These are phyloP conservation scores for Tagetes erecta DNA, from an alignment of 129 eudicot genomes.

Conservation along the genomic window DNA sequence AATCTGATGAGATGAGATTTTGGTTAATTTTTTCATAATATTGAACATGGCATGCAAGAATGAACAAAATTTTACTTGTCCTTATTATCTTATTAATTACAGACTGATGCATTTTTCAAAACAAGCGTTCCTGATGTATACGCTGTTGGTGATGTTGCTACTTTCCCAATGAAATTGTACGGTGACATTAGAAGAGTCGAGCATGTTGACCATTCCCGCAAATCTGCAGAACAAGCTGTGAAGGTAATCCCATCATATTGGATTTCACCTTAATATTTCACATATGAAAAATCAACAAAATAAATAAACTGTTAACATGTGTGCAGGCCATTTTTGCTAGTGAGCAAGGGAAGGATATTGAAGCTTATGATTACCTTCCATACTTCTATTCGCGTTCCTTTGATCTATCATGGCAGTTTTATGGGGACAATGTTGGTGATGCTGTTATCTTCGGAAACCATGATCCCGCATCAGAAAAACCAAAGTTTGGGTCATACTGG, in stretches of 20 bases:
- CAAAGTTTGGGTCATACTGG: conserved; percentile 98
- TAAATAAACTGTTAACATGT: not conserved
- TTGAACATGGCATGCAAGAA: conserved; percentile 1
- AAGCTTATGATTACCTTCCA: conserved; percentile 88
- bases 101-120: conserved; percentile 93
- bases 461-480: conserved; percentile 58
- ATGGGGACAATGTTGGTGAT: conserved; percentile 94
- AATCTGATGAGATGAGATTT: not conserved
- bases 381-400: conserved; percentile 96
- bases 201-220: conserved; percentile 98
- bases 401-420: conserved; percentile 95
- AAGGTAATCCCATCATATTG: conserved; percentile 51
- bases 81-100: conserved; percentile 35
- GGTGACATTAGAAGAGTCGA: conserved; percentile 91
- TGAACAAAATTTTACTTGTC: not conserved
- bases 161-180: conserved; percentile 89
- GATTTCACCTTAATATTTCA: not conserved
- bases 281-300: not conserved
- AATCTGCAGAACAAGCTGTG: conserved; percentile 98
- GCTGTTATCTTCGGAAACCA: conserved; percentile 76
- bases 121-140: conserved; percentile 87
- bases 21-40: not conserved
- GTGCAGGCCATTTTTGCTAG: conserved; percentile 86
- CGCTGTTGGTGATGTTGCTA: conserved; percentile 99
- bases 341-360: conserved; percentile 65